Conservation (phyloP, 2,329 filamentous ascomycete species). For the Colletotrichum sansevieriae region DNA sequence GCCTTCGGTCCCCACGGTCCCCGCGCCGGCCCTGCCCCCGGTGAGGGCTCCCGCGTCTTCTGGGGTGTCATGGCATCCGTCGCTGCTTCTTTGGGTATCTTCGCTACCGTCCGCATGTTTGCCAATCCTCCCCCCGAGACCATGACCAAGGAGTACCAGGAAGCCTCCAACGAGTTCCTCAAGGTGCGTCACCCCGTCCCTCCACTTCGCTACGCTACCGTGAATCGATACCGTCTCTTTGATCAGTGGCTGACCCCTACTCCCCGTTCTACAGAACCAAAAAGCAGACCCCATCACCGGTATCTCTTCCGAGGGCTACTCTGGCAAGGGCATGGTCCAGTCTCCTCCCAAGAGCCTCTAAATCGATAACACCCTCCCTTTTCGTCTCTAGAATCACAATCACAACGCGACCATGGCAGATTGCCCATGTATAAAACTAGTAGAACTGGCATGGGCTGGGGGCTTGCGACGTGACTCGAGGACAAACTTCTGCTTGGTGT, state of each 20-base stretch:
- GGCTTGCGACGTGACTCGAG: slow-evolving; percentile 50
- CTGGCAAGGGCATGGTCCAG: slow-evolving; percentile 84
- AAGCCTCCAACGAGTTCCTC: slow-evolving; percentile 93
- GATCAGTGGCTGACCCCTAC: slow-evolving; percentile 19
- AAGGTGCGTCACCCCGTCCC: slow-evolving; percentile 67
- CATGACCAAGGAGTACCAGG: slow-evolving; percentile 98
- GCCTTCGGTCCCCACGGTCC: slow-evolving; percentile 97
- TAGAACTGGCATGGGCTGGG: slow-evolving; percentile 48
- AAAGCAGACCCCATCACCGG: slow-evolving; percentile 89
- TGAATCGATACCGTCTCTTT: background rate
- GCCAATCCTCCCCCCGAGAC: slow-evolving; percentile 82
- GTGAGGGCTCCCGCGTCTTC: slow-evolving; percentile 84
- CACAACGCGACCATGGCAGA: slow-evolving; percentile 39
- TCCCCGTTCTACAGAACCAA: slow-evolving; percentile 70
- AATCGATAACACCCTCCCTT: slow-evolving; percentile 44
- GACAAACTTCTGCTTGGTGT: slow-evolving; percentile 49
- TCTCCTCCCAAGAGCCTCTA: slow-evolving; percentile 68
- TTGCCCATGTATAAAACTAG: slow-evolving; percentile 53
- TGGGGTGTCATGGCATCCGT: slow-evolving; percentile 79
- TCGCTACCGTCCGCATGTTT: slow-evolving; percentile 78
- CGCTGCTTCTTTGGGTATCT: slow-evolving; percentile 76
- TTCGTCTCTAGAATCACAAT: slow-evolving; percentile 42
- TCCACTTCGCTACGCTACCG: background rate
- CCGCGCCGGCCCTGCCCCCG: slow-evolving; percentile 84
- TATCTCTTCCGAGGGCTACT: slow-evolving; percentile 83